Base-by-base conservation (phyloP, 1,139 yeast genomes). In the Hemisphaericaspora subhashii region DNA sequence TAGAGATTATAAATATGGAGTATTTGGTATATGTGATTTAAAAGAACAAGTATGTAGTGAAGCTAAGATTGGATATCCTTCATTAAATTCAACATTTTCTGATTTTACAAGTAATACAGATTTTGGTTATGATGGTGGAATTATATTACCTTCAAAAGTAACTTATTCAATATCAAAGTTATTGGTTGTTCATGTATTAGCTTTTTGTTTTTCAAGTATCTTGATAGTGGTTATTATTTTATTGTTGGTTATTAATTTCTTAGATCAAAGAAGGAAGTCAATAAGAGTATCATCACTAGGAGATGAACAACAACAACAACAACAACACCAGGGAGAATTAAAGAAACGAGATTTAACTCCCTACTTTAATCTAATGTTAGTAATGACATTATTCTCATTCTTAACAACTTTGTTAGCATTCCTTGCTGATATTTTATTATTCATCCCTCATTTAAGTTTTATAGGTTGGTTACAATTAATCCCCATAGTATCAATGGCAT, bases 391-490 rank as follows among this genome's bases (percentile, higher is more conserved):
- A 14, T 44, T 66, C 6, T 61, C 72, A 14, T 69, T 73, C 42
- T 47, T 72, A 17, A 60, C 65, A 44, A 62, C 68, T 1, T 53
- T 72, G 18, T 52, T 72, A 23, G 76, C 70, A 6, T 62, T 72
- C 33, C 51, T 72, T 31, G 67, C 70, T 1, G 77, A 72, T 43
- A 62, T 72, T 17, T 50, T 72, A 10, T 51, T 72, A 3, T 72
- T 72, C 42, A 60, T 64, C 6, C 74, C 76, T 6, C 57, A 62
- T 41, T 52, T 72, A 24, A 62, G 69, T 34, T 71, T 59, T 42
- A 50, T 71, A 34, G 77, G 77, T 9, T 72, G 77, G 77, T 46
- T 71, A 29, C 74, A 72, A 45, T 51, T 72, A 23, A 48, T 68
- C 6, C 76, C 77, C 3, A 62, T 69, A 3, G 54, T 68, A 21